Percentiles rank a stretch among this genome's conserved stretches.
Evolutionary conservation across 768 basidiomycete species (phyloP).

Genomic region (Boletales sp.): DNA sequence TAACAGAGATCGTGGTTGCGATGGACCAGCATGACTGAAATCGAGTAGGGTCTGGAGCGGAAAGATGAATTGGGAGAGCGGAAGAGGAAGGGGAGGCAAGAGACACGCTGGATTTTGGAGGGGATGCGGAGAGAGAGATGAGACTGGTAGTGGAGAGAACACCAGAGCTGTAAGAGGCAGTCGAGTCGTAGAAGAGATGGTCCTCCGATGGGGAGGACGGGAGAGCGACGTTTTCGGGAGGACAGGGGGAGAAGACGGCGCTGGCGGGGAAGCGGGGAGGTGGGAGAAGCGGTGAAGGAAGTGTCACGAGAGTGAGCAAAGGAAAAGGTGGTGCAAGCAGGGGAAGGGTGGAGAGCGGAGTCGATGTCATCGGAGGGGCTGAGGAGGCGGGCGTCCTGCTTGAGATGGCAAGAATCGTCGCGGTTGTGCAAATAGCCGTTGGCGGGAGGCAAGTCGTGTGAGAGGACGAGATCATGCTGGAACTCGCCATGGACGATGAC

Average conservation of each 20-base stretch:
- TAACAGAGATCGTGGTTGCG: slow-evolving; percentile 28
- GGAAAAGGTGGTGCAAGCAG: slow-evolving; percentile 28
- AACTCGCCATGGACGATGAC: slow-evolving; percentile 28
- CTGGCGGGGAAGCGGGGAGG: slow-evolving; percentile 7
- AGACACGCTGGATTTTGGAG: slow-evolving; percentile 5
- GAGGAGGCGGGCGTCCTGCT: too few relatives aligned
- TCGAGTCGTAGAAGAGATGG: too few relatives aligned
- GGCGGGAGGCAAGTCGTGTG: slow-evolving; percentile 6
- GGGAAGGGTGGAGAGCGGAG: slow-evolving; percentile 21
- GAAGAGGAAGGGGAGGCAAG: slow-evolving; percentile 7
- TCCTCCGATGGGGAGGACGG: too few relatives aligned
- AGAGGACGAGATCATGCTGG: slow-evolving; percentile 24
- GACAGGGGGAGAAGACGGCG: too few relatives aligned
- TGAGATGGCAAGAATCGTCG: too few relatives aligned
- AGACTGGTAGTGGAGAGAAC: slow-evolving; percentile 30
- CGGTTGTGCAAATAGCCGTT: slow-evolving; percentile 12
- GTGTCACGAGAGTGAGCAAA: slow-evolving; percentile 27
- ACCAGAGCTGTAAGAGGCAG: too few relatives aligned
- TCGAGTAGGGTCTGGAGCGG: not conserved
- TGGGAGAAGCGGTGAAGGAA: slow-evolving; percentile 14
- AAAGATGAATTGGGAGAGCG: not conserved
- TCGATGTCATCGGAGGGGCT: too few relatives aligned
- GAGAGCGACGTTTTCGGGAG: too few relatives aligned
- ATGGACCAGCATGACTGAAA: slow-evolving; percentile 28
- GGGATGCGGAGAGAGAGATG: slow-evolving; percentile 24